Percentiles rank a stretch among this genome's conserved stretches.
phyloP scores from a whole-genome alignment of 1,139 yeast genomes.

The Arxiozyma bovina region DNA sequence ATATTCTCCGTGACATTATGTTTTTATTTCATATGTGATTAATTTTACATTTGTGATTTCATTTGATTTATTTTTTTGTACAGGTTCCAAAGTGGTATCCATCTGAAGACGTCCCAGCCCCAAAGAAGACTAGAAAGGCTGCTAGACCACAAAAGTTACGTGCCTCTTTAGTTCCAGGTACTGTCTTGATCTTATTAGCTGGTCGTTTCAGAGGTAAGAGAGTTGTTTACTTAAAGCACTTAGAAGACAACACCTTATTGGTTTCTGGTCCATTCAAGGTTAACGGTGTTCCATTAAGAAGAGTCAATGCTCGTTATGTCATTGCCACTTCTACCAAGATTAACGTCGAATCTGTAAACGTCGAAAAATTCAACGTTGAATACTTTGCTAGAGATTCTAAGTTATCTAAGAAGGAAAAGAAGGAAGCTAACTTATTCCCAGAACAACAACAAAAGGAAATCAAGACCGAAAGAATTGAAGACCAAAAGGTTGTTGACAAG shows the following conservation, averaged over 20 bases:
- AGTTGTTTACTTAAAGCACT: slow-evolving; percentile 95
- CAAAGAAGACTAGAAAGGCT: slow-evolving; percentile 83
- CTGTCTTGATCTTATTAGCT: slow-evolving; percentile 95
- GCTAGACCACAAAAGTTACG: slow-evolving; percentile 94
- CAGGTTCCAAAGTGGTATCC: slow-evolving; percentile 91
- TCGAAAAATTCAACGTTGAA: slow-evolving; percentile 85
- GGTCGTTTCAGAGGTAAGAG: slow-evolving; percentile 99
- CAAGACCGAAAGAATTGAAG: slow-evolving; percentile 93
- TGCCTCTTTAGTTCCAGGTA: slow-evolving; percentile 96
- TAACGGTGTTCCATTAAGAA: slow-evolving; percentile 99
- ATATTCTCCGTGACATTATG: not conserved
- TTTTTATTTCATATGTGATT: not conserved
- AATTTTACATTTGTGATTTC: not conserved
- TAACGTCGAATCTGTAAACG: slow-evolving; percentile 70
- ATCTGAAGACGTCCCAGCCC: slow-evolving; percentile 86
- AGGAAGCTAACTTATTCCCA: slow-evolving; percentile 96
- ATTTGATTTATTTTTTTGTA: not conserved
- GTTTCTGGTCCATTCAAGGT: slow-evolving; percentile 99
- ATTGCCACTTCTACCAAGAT: slow-evolving; percentile 97
- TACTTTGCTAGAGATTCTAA: slow-evolving; percentile 93
- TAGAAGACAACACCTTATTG: slow-evolving; percentile 97
- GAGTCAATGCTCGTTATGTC: slow-evolving; percentile 98
- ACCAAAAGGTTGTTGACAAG: slow-evolving; percentile 95
- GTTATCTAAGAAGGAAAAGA: slow-evolving; percentile 63
- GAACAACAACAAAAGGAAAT: slow-evolving; percentile 68